Evolutionary conservation across 345 rosid genomes (phyloP).

Genomic region (Litchi chinensis): DNA sequence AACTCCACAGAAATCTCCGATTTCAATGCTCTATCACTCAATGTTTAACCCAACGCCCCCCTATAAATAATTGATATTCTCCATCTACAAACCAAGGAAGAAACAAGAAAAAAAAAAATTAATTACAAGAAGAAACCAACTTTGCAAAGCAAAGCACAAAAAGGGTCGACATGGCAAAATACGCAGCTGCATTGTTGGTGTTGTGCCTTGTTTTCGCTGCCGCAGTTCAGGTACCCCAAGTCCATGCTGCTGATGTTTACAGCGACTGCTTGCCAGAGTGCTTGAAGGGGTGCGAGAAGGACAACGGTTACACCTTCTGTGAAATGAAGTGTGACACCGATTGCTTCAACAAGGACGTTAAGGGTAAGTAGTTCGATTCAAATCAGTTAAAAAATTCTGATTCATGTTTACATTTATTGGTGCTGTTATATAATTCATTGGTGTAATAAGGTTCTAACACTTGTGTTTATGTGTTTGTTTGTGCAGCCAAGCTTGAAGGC

Average conservation of each 20-base stretch:
- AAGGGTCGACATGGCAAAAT: constrained; percentile 28
- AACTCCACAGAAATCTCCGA: background rate
- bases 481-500: background rate
- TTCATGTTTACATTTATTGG: background rate
- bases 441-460: background rate
- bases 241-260: background rate
- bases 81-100: background rate
- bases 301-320: constrained; percentile 22
- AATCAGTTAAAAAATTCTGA: background rate
- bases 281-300: constrained; percentile 19
- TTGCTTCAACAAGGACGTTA: constrained; percentile 29
- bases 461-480: background rate
- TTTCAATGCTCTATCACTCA: background rate
- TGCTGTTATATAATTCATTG: background rate
- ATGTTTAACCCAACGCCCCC: background rate
- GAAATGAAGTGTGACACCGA: constrained; percentile 44
- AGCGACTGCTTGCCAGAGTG: constrained; percentile 18
- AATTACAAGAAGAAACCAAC: background rate
- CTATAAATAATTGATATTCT: background rate
- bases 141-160: background rate
- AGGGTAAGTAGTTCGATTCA: constrained; percentile 6
- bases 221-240: background rate
- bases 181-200: constrained; percentile 26
- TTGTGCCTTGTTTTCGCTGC: constrained; percentile 29
- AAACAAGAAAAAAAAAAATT: background rate